Evolutionary conservation across 257 asterid genomes (phyloP), one percentile per base, ranked within the genome.

Genomic region (Solanum stenotomum): DNA sequence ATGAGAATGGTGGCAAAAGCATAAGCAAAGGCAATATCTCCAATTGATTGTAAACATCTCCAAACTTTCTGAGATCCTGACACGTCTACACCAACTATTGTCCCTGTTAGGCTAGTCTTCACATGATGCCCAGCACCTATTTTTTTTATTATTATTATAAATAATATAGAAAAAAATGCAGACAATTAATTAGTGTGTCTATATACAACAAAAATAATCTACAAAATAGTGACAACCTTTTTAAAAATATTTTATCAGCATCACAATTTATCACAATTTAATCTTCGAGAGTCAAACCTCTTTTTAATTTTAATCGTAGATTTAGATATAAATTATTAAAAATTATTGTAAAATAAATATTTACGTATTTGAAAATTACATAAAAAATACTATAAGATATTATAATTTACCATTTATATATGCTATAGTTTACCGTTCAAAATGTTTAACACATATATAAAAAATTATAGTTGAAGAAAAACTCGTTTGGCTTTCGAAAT

Each of bases 11-110:
- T 76, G 87, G 93, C 86, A 89, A 91, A 94, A 79, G 93, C 88
- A 86, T 88, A 94, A 18, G 97, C 90, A 42, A 94, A 94, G 5
- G 95, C 97, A 70, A 94, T 89, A 88, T 93, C 93, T 33, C 97
- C 95, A 10, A 92, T 14, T 49, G 97, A 92, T 89, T 92, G 94
- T 40, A 90, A 90, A n/a, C 87, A 14, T 52, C 67, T 86, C 90
- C 90, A 90, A 34, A 90, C 10, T 27, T 90, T 90, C 33, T 90
- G 88, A 38, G 87, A 25, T 11, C 29, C 75, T 29, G 91, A 38
- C 56, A 90, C 86, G 87, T 89, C 87, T 3, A 44, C 74, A 9
- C 91, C 89, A 4, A 85, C 42, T 33, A n/a, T 10, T 22, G 63
- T 83, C 8, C 89, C 90, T 12, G 87, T 87, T 33, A 87, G 38